Conservation (phyloP, 1,284 basidiomycete genomes). For the Ganoderma meredithae region DNA sequence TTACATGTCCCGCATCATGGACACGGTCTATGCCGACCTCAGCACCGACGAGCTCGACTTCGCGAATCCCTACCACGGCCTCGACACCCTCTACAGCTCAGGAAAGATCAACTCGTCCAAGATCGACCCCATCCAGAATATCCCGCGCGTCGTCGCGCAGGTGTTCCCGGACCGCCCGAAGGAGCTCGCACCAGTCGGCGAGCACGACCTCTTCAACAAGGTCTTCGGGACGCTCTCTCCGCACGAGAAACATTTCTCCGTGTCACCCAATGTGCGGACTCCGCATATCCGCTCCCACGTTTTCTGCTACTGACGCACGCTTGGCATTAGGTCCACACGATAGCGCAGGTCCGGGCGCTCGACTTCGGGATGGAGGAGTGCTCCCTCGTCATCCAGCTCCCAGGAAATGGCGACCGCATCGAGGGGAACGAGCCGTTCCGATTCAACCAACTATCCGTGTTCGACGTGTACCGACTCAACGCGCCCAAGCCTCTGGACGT, state of each 20-base stretch:
- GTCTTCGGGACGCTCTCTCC: slow-evolving; percentile 34
- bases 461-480: slow-evolving; percentile 34
- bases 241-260: slow-evolving; percentile 35
- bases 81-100: slow-evolving; percentile 36
- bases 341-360: slow-evolving; percentile 37
- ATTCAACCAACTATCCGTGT: slow-evolving; percentile 22
- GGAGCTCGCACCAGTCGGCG: slow-evolving; percentile 35
- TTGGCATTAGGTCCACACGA: slow-evolving; percentile 29
- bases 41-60: slow-evolving; percentile 31
- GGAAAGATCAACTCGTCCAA: slow-evolving; percentile 31
- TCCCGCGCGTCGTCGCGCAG: slow-evolving; percentile 35
- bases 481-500: slow-evolving; percentile 31
- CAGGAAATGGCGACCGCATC: slow-evolving; percentile 27
- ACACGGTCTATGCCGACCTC: slow-evolving; percentile 26
- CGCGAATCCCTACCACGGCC: slow-evolving; percentile 37
- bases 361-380: slow-evolving; percentile 42
- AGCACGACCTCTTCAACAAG: slow-evolving; percentile 33
- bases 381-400: slow-evolving; percentile 37
- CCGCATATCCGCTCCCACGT: not conserved
- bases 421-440: slow-evolving; percentile 33
- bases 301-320: not conserved
- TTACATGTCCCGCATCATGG: slow-evolving; percentile 33
- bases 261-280: slow-evolving; percentile 27
- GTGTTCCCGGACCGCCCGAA: slow-evolving; percentile 32
- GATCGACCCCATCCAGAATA: slow-evolving; percentile 34